Conservation (phyloP, 345 rosid species). For the Eucalyptus pauciflora region DNA sequence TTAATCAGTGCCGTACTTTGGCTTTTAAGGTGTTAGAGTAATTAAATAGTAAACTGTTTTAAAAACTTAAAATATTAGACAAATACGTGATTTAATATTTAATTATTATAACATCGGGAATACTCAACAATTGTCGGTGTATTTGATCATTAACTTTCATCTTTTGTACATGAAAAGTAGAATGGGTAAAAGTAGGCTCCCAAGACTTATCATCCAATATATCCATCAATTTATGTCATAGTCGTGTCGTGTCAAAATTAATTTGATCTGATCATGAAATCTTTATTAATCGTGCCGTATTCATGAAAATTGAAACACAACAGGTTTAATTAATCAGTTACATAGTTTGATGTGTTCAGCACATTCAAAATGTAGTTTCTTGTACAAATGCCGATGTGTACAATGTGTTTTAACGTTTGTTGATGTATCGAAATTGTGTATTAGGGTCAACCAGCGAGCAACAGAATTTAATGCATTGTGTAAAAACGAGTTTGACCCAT, state of each 20-base stretch:
- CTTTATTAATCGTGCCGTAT: not conserved
- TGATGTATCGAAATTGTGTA: not conserved
- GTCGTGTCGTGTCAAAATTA: not conserved
- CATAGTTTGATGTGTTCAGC: fast-evolving
- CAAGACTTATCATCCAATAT: not conserved
- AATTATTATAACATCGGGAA: too few relatives aligned
- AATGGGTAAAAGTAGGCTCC: not conserved
- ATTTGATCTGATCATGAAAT: not conserved
- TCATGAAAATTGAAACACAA: not conserved
- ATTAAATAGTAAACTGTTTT: too few relatives aligned
- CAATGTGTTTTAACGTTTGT: not conserved
- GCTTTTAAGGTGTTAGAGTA: not conserved
- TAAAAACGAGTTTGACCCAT: not conserved
- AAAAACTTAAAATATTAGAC: too few relatives aligned
- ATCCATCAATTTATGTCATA: not conserved
- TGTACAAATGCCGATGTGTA: not conserved
- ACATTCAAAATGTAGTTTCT: not conserved
- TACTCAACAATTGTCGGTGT: not conserved
- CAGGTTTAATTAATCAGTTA: not conserved
- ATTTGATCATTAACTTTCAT: not conserved
- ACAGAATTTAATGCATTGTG: too few relatives aligned
- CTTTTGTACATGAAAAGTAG: not conserved
- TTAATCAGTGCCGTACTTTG: not conserved
- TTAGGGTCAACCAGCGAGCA: not conserved
- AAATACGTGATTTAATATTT: too few relatives aligned